phyloP scores from a whole-genome alignment of 169 alveolate species.

The Plasmodium vivax region DNA sequence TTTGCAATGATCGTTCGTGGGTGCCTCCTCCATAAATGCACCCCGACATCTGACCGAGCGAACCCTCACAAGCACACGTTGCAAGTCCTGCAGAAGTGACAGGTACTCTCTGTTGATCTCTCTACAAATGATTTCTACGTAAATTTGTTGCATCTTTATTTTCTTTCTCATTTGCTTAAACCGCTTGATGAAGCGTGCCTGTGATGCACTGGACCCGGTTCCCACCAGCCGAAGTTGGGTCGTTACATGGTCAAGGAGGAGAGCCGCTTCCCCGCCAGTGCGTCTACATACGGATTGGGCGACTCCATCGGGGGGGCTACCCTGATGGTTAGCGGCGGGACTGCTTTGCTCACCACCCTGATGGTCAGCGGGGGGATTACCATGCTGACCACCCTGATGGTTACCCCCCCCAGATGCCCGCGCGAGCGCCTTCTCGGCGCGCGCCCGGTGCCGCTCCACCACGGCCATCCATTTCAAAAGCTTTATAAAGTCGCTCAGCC shows the following conservation, averaged over 20 bases:
- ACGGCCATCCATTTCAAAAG: not conserved
- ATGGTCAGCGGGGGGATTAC: not conserved
- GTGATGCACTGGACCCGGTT: too few species aligned
- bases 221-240: too few species aligned
- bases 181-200: not conserved
- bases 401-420: too few species aligned
- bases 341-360: not conserved
- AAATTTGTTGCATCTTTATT: not conserved
- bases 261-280: too few species aligned
- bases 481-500: not conserved
- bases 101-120: not conserved
- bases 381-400: not conserved
- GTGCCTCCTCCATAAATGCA: not conserved
- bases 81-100: not conserved
- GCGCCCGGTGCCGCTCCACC: not conserved
- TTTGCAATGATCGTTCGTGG: not conserved
- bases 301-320: too few species aligned
- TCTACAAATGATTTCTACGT: not conserved
- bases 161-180: conserved; percentile 1
- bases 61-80: not conserved
- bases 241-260: too few species aligned
- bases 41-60: too few species aligned
- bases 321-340: too few species aligned
- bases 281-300: too few species aligned
- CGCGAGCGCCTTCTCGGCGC: not conserved